These are phyloP conservation scores for Kodamaea derodonti DNA, from an alignment of 1,139 yeast species.

Conservation along the genomic window DNA sequence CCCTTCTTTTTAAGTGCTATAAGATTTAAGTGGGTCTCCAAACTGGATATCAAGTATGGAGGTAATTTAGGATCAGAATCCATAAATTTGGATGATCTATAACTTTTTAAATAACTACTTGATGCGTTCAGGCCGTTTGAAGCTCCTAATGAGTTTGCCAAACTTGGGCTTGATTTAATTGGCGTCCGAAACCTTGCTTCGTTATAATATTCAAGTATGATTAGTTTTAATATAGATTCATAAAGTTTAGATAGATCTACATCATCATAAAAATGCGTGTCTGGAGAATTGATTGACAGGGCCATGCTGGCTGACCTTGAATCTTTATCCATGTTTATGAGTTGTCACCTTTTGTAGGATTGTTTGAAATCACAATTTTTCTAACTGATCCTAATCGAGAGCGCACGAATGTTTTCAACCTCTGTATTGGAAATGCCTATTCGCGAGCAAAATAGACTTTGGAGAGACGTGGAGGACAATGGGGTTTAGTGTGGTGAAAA, in stretches of 20 bases:
- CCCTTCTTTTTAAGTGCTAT: slow-evolving; percentile 54
- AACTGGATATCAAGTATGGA: slow-evolving; percentile 39
- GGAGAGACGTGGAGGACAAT: too few species aligned
- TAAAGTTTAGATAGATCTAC: slow-evolving; percentile 31
- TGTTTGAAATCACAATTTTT: background rate
- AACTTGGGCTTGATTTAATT: slow-evolving; percentile 12
- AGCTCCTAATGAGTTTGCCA: background rate
- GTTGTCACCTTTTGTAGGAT: too few species aligned
- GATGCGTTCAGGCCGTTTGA: background rate
- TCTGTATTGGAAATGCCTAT: too few species aligned
- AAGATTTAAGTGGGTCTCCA: slow-evolving; percentile 47
- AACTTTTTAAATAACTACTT: slow-evolving; percentile 13
- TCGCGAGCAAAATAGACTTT: too few species aligned
- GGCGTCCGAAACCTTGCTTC: slow-evolving; percentile 56
- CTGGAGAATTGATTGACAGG: slow-evolving; percentile 18
- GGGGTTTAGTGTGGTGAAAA: too few species aligned
- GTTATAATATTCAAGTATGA: slow-evolving; percentile 53
- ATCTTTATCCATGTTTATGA: slow-evolving; percentile 5
- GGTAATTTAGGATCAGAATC: slow-evolving; percentile 37
- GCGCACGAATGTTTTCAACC: too few species aligned
- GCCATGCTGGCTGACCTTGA: slow-evolving; percentile 20
- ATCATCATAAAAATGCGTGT: slow-evolving; percentile 17
- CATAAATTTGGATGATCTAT: slow-evolving; percentile 12
- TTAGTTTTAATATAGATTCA: slow-evolving; percentile 42
- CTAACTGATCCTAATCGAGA: too few species aligned